These are phyloP conservation scores for Abelmoschus esculentus DNA, from an alignment of 345 rosid genomes.

Conservation along the genomic window DNA sequence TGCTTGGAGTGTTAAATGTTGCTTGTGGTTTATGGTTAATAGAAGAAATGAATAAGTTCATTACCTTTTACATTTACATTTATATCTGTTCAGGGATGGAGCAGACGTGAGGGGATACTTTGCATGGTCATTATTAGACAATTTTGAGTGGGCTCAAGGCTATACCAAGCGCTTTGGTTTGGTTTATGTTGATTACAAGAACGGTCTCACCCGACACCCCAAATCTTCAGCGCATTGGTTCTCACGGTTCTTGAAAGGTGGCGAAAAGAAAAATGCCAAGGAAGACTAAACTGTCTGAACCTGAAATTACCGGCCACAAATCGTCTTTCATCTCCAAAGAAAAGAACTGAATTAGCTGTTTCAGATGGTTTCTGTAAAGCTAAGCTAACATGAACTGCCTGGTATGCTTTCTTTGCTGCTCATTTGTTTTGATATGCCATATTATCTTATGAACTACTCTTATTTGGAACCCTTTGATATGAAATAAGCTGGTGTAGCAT, in stretches of 20 bases:
- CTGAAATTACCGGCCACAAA: not conserved
- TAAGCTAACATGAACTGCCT: not conserved
- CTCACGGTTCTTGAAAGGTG: constrained; percentile 56
- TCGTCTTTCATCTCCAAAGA: not conserved
- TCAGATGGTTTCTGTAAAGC: not conserved
- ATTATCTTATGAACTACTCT: too few species aligned
- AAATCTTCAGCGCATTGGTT: constrained; percentile 94
- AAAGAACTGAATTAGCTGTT: not conserved
- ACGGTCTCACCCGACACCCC: constrained; percentile 66
- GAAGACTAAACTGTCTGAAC: constrained; percentile 23
- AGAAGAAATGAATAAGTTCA: too few species aligned
- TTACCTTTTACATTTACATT: not conserved
- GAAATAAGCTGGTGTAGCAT: not conserved
- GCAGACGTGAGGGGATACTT: constrained; percentile 83
- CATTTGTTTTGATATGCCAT: not conserved
- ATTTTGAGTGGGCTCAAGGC: constrained; percentile 93
- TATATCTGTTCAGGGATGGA: constrained; percentile 50
- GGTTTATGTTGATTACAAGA: constrained; percentile 79
- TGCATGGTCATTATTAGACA: constrained; percentile 89
- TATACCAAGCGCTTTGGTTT: constrained; percentile 85
- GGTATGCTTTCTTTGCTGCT: not conserved
- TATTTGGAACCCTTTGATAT: too few species aligned
- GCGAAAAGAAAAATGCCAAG: constrained; percentile 35
- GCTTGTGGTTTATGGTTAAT: too few species aligned
- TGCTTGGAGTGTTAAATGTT: too few species aligned